Conservation (phyloP, 805 yeast species). For the Yarrowia sp. region DNA sequence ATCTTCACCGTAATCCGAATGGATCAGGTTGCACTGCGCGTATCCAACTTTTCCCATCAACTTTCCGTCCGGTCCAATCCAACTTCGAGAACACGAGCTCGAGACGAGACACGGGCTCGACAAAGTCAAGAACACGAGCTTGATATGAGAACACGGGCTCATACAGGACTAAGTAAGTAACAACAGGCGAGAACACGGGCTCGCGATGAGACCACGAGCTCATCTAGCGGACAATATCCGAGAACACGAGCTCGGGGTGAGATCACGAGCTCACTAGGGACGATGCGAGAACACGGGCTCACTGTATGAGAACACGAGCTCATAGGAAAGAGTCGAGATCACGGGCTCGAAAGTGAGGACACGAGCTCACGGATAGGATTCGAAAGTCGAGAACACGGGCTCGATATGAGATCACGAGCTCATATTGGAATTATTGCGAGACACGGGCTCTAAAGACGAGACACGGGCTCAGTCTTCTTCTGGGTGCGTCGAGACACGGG, state of each 20-base stretch:
- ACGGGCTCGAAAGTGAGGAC: constrained; percentile 10
- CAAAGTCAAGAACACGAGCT: constrained; percentile 2
- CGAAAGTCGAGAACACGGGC: constrained; percentile 16
- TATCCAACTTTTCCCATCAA: constrained; percentile 16
- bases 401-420: constrained; percentile 19
- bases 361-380: neutral
- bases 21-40: constrained; percentile 12
- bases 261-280: constrained; percentile 7
- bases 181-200: constrained; percentile 4
- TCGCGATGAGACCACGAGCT: constrained; percentile 16
- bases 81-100: constrained; percentile 15
- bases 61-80: constrained; percentile 16
- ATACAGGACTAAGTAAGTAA: neutral
- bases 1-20: neutral
- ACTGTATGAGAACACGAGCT: constrained; percentile 8
- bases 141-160: constrained; percentile 11
- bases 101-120: neutral
- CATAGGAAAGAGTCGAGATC: constrained; percentile 7
- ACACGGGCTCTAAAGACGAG: constrained; percentile 16
- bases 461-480: constrained; percentile 7
- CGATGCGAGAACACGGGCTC: constrained; percentile 16
- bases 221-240: neutral
- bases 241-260: constrained; percentile 19
- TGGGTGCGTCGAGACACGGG: constrained; percentile 16
- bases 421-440: constrained; percentile 10